Conservation (phyloP, 2,329 filamentous ascomycete genomes). For the Talaromyces marneffei region DNA sequence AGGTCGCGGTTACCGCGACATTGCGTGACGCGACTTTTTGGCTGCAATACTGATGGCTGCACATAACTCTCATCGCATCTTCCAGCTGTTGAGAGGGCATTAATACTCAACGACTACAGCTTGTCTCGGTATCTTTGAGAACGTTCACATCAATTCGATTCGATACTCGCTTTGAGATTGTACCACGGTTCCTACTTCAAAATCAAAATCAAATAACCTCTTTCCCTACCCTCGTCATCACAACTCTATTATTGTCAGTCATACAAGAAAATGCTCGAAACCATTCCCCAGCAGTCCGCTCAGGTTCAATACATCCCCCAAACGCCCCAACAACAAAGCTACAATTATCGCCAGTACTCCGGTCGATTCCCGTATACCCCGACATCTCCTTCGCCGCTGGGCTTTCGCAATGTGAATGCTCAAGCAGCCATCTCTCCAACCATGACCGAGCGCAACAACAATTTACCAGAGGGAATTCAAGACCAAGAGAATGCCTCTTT, state of each 20-base stretch:
- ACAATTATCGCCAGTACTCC: neutral
- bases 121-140: neutral
- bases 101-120: neutral
- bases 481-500: conserved; percentile 1
- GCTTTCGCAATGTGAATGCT: conserved; percentile 14
- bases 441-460: neutral
- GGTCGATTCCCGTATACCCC: conserved; percentile 1
- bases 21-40: conserved; percentile 4
- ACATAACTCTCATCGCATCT: neutral
- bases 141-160: neutral
- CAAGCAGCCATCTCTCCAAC: conserved; percentile 16
- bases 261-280: conserved; percentile 12
- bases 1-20: neutral
- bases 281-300: conserved; percentile 8
- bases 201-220: neutral
- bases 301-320: neutral
- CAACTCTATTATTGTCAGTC: neutral
- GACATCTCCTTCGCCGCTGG: conserved; percentile 13
- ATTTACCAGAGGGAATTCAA: neutral
- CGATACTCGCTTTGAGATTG: neutral
- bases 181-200: neutral
- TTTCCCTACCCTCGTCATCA: neutral
- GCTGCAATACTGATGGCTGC: conserved; percentile 6
- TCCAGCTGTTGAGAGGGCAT: neutral
- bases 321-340: neutral